Base-by-base conservation (phyloP, 1,284 basidiomycete genomes). In the Microbotryum intermedium region DNA sequence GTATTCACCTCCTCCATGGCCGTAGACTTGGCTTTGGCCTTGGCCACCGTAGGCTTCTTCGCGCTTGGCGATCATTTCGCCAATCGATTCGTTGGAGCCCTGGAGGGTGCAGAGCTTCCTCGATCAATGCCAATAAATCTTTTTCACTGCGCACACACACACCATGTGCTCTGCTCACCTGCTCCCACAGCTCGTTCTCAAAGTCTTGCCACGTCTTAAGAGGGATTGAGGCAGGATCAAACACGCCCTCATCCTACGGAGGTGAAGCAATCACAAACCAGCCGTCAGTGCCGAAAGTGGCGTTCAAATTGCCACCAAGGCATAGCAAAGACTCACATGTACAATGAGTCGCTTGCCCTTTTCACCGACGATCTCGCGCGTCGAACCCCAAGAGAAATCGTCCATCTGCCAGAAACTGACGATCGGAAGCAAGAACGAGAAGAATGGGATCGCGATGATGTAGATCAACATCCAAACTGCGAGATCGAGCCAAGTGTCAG, bases 321-420 rank as follows among this genome's bases (percentile, higher is more conserved):
- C 10, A 21, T 18, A 42, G 46, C 18, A n/a, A 34, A 18, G 0
- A 79, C 85, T 67, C 73, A 90, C 88, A 75, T 97, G 94, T 57
- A 97, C 84, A 66, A 97, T 85, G 68, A 97, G 79, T 77, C 72
- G 73, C 68, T 94, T 93, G 30, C 93, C 94, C 60, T 85, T 82
- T 76, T 98, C 94, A 69, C 93, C 94, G 68, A 95, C 78, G 39
- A 98, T 93, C 64, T 93, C 75, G 83, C 89, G 88, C 23, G 92
- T 95, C 51, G 83, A 82, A 83, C 95, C 95, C 58, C 91, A 95
- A 4, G 90, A 93, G 83, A 97, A 97, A 77, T 72, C 71, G 76
- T 97, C 94, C 93, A 97, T 97, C 69, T 82, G 84, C 94, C 93
- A 98, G 85, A 97, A 97, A 1, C 94, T 94, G 76, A 97, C 97